Evolutionary conservation across 345 rosid species (phyloP).

Genomic region (Eucalyptus polyanthemos): DNA sequence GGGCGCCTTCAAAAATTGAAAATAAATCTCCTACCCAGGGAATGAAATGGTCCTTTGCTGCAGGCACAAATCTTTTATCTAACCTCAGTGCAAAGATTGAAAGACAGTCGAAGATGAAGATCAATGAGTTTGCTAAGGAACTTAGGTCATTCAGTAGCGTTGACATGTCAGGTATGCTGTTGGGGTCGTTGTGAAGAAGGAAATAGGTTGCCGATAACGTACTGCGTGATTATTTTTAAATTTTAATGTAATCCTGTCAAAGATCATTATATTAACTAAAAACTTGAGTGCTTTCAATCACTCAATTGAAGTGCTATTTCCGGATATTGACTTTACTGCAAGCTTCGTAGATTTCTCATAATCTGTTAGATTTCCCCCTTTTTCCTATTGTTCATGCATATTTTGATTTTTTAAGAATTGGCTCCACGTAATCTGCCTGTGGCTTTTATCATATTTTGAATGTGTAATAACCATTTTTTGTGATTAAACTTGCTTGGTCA

Average conservation of each 20-base stretch:
- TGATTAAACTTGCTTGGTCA: conserved; percentile 8
- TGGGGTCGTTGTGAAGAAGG: not conserved
- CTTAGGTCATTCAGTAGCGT: conserved; percentile 62
- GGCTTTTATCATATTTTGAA: not conserved
- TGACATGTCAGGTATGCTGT: conserved; percentile 85
- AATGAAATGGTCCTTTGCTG: conserved; percentile 58
- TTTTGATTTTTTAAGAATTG: not conserved
- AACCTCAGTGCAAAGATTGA: conserved; percentile 55
- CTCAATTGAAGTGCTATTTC: not conserved
- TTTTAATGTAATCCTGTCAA: not conserved
- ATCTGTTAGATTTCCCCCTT: not conserved
- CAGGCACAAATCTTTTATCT: conserved; percentile 70
- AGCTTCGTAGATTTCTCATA: not conserved
- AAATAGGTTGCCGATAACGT: not conserved
- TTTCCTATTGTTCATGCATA: not conserved
- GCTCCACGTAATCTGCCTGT: not conserved
- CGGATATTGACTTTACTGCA: not conserved
- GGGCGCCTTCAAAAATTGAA: conserved; percentile 22
- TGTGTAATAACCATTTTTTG: not conserved
- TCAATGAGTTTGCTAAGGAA: conserved; percentile 75
- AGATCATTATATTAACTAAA: not conserved
- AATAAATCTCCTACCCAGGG: conserved; percentile 40
- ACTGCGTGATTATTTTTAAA: not conserved
- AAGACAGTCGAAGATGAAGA: conserved; percentile 64
- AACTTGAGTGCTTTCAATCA: not conserved